Base-by-base conservation (phyloP, 2,329 filamentous ascomycete species). In the Leptosphaerulina australis region DNA sequence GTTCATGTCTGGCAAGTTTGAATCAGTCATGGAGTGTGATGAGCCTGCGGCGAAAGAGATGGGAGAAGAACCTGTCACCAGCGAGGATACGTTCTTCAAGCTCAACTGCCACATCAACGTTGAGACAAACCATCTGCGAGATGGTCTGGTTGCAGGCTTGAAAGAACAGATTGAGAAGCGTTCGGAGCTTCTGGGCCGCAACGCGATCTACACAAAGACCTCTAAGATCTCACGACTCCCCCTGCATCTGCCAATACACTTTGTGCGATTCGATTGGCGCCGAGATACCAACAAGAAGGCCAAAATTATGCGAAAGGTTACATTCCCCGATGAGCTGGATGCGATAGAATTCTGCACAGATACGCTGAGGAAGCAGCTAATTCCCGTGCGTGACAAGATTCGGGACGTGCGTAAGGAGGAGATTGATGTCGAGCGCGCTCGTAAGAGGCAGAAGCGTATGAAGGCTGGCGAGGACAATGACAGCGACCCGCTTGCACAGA, bases 271-370 rank as follows among this genome's bases (percentile, higher is more conserved):
- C 78, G 97, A 93, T 79, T 99, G 94, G 94, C 93, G 96, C 70
- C 86, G 88, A 36, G 91, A 96, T 62, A 91, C 90, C 3, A 88
- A 95, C 74, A 97, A 97, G 80, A 99, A 99, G 81, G 92, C 93
- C 60, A 99, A 99, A 82, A 99, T 99, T 64, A 93, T 99, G 90
- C 90, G 92, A 71, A 99, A 97, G 77, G 94, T 99, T 49, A 93
- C 91, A 0, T 99, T 99, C 71, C 93, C 93, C 5, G 86, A 90
- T 40, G 94, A 99, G 74, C 79, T 99, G 25, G 94, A 99, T 67
- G 85, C 90, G 29, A 86, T 96, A 17, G 94, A 99, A 70, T 97
- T 96, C 75, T 99, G 94, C 74, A 93, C 92, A 10, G 92, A 97
- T 20, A 88, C 94, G 44, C 80, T 99, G 56, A 88, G 85, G 72